These are phyloP conservation scores for Aristolochia californica DNA, from an alignment of 164 flowering plant genomes.

Conservation along the genomic window DNA sequence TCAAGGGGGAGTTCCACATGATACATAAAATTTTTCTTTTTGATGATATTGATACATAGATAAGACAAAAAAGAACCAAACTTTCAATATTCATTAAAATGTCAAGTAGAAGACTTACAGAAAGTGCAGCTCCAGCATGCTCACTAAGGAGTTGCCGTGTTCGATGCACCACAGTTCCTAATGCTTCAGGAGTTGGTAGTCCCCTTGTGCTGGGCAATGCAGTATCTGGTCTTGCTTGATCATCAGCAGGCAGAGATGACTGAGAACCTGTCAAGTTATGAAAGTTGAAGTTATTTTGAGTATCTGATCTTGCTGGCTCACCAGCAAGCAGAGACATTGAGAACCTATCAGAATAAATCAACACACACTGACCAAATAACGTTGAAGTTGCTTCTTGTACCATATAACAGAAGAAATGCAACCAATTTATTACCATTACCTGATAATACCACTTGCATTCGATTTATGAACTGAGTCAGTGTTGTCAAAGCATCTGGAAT, in stretches of 20 bases:
- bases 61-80: too few relatives aligned
- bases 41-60: too few relatives aligned
- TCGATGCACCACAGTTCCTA: conserved; percentile 46
- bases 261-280: conserved; percentile 29
- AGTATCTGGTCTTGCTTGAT: conserved; percentile 23
- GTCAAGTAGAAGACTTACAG: conserved; percentile 16
- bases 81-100: too few relatives aligned
- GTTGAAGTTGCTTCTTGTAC: not conserved
- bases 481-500: conserved; percentile 81
- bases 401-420: not conserved
- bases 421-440: conserved; percentile 41
- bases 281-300: too few relatives aligned
- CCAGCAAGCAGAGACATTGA: not conserved
- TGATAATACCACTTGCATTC: conserved; percentile 58
- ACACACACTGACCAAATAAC: conserved; percentile 4
- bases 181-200: conserved; percentile 61
- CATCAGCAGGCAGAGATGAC: conserved; percentile 25
- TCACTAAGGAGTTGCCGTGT: conserved; percentile 61
- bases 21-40: too few relatives aligned
- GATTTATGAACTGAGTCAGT: conserved; percentile 64
- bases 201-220: conserved; percentile 45
- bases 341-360: not conserved
- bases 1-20: too few relatives aligned
- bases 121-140: conserved; percentile 43
- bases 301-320: too few relatives aligned